Conservation (phyloP, 352 stramenopile species). For the Phytopythium mirpurense region DNA sequence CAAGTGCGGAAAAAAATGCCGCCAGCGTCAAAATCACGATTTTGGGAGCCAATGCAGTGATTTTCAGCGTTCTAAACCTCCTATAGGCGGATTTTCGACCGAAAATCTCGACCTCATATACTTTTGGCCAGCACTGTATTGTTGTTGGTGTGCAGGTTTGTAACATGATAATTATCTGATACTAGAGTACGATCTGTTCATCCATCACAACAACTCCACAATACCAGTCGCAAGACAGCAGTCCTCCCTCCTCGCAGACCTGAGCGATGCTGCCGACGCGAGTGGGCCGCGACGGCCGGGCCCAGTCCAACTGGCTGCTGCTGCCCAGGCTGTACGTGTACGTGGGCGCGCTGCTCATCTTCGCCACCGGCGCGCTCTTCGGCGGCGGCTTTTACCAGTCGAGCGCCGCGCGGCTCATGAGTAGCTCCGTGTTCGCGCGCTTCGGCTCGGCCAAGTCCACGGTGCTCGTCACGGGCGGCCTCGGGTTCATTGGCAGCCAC, state of each 20-base stretch:
- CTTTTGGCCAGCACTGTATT: no score
- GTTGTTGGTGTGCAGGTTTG: no score
- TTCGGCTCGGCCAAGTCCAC: constrained; percentile 31
- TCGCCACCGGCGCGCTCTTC: constrained; percentile 58
- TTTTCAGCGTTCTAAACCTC: no score
- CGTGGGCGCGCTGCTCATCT: constrained; percentile 53
- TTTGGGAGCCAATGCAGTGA: no score
- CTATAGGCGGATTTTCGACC: no score
- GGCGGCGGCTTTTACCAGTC: constrained; percentile 49
- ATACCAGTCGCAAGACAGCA: not conserved
- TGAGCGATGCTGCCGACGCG: constrained; percentile 29
- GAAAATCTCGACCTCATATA: no score
- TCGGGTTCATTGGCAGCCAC: constrained; percentile 85
- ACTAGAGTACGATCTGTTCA: no score
- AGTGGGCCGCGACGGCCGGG: constrained; percentile 19
- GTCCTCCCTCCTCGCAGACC: no score
- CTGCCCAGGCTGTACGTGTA: constrained; percentile 70
- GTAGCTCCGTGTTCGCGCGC: constrained; percentile 27
- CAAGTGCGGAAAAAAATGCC: no score
- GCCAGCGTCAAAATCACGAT: no score
- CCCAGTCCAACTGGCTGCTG: constrained; percentile 57
- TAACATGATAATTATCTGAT: no score
- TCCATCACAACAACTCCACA: no score
- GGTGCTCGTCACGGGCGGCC: constrained; percentile 72
- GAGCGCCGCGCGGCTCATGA: constrained; percentile 40